Conservation (phyloP, 805 yeast species). For the Lipomyces spencermartinsiae region DNA sequence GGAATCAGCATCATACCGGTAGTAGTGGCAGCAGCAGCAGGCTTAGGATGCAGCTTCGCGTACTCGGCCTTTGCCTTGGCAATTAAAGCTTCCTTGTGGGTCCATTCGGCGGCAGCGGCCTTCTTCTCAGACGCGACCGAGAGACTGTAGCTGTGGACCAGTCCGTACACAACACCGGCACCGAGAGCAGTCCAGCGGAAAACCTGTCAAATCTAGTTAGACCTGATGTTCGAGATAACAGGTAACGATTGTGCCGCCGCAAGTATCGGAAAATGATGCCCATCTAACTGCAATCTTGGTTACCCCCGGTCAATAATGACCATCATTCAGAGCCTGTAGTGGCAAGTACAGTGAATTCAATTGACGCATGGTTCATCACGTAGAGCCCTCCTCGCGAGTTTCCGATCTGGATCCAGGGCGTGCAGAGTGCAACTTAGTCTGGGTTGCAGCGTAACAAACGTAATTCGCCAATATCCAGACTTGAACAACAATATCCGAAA, state of each 20-base stretch:
- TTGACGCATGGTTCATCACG: too few species aligned
- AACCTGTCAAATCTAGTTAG: slow-evolving; percentile 54
- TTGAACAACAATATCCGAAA: neutral
- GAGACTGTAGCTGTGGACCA: slow-evolving; percentile 76
- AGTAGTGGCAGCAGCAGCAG: slow-evolving; percentile 47
- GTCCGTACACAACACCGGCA: slow-evolving; percentile 88
- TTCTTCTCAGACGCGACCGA: slow-evolving; percentile 64
- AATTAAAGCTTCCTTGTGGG: slow-evolving; percentile 74
- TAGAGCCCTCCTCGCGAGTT: too few species aligned
- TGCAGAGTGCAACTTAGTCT: neutral
- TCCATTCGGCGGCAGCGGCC: slow-evolving; percentile 64
- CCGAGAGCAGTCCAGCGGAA: slow-evolving; percentile 92
- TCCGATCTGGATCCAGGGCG: neutral
- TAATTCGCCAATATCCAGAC: neutral
- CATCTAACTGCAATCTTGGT: neutral
- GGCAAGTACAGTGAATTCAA: too few species aligned
- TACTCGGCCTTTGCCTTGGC: slow-evolving; percentile 88
- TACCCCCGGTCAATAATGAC: too few species aligned
- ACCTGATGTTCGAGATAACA: neutral
- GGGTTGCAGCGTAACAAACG: neutral
- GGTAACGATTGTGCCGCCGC: neutral
- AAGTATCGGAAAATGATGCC: neutral
- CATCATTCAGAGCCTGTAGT: too few species aligned
- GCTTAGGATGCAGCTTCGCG: slow-evolving; percentile 65
- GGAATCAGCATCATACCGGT: slow-evolving; percentile 39